Base-by-base conservation (phyloP, 257 asterid species). In the Osmanthus fragrans region DNA sequence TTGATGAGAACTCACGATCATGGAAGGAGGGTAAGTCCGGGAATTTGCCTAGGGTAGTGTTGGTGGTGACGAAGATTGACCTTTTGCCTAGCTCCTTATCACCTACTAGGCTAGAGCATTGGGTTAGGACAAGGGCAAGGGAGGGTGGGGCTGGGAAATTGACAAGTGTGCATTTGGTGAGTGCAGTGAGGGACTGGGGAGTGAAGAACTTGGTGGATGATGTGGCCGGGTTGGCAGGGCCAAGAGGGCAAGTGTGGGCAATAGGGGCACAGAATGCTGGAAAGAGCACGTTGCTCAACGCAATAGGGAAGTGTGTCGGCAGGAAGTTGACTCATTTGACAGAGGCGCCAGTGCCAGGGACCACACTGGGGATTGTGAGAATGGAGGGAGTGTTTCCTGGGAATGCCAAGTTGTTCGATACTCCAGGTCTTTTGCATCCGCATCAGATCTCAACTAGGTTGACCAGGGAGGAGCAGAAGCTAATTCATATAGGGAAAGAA, bases 251-350 rank as follows among this genome's bases (percentile, higher is more conserved):
- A 39, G 97, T 93, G 21, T 95, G 99, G 98, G 91, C 93, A 1
- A 88, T 95, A 19, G 99, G 98, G 71, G 97, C 94, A 25, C 98
- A 93, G 79, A 95, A 95, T 82, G 96, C 98, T 2, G 97, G 99
- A 29, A 93, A 95, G 83, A 91, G 97, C 82, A 91, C 98, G 0
- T 76, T 95, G 85, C 82, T 95, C 75, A 93, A 93, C 70, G 91
- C 96, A 0, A 88, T 90, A 64, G 96, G 97, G 58, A 91, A 93
- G 80, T 81, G 84, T 72, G 85, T 82, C 40, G 96, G 94, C 7
- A 78, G 81, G 80, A 87, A 82, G 75, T 86, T 68, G 79, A 86
- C 92, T 32, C 93, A 88, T 83, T 87, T 93, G 60, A 95, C 98
- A 0, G 99, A 95, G 86, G 98, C 98, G 5, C 89, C 96, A 0